These are phyloP conservation scores for Cinchona pubescens DNA, from an alignment of 257 asterid species.

Conservation along the genomic window DNA sequence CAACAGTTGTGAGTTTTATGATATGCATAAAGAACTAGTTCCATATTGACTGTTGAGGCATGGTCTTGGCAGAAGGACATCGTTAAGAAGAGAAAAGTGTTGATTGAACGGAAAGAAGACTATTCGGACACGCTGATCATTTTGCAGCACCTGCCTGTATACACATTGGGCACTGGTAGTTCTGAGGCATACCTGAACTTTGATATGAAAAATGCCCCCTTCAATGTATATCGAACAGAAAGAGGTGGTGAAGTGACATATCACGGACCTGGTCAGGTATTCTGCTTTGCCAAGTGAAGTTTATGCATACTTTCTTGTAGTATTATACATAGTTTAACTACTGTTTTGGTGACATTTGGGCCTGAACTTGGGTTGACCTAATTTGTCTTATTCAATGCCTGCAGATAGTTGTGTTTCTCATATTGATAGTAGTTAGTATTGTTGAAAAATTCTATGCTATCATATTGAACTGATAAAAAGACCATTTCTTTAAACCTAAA, in stretches of 20 bases:
- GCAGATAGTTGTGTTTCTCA: background rate
- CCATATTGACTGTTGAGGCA: conserved; percentile 74
- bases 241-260: conserved; percentile 97
- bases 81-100: conserved; percentile 48
- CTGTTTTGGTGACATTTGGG: background rate
- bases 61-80: conserved; percentile 88
- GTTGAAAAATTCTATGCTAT: background rate
- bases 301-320: background rate
- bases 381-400: background rate
- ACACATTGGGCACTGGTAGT: conserved; percentile 83
- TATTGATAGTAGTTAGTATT: background rate
- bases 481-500: background rate
- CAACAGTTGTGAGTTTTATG: conserved; percentile 55
- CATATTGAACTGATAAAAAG: background rate
- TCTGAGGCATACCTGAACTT: conserved; percentile 62
- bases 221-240: conserved; percentile 69
- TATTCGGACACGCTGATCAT: conserved; percentile 57
- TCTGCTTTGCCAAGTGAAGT: background rate
- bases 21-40: conserved; percentile 59
- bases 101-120: conserved; percentile 46
- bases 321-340: background rate
- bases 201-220: conserved; percentile 54
- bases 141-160: conserved; percentile 84
- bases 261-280: conserved; percentile 98
- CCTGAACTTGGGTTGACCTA: background rate